phyloP scores from a whole-genome alignment of 2,329 filamentous ascomycete species.

The Alternaria tenuissima region DNA sequence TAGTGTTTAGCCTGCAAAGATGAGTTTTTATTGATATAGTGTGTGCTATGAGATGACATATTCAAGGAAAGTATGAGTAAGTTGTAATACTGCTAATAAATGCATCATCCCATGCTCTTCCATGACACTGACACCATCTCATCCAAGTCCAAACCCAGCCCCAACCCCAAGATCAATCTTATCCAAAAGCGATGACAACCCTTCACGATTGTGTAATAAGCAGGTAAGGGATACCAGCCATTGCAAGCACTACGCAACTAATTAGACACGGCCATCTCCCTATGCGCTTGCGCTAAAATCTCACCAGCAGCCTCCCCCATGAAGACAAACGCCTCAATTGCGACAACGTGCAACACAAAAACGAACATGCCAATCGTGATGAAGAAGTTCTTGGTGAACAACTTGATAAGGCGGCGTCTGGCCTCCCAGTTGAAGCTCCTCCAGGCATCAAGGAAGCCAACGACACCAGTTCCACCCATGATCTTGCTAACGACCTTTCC shows the following conservation, averaged over 20 bases:
- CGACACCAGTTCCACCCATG: constrained; percentile 74
- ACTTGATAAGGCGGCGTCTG: constrained; percentile 75
- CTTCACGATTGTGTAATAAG: neutral
- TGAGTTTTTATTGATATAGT: neutral
- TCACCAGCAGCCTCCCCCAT: constrained; percentile 48
- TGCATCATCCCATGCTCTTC: neutral
- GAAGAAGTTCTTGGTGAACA: constrained; percentile 75
- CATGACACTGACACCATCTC: neutral
- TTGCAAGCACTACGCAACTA: neutral
- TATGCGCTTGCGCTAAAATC: constrained; percentile 26
- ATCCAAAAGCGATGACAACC: neutral
- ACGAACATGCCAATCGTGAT: constrained; percentile 60
- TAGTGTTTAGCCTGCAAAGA: neutral
- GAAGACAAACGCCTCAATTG: constrained; percentile 62
- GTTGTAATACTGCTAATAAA: neutral
- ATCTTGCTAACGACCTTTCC: constrained; percentile 79
- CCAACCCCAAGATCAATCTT: neutral
- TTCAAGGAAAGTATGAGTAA: neutral
- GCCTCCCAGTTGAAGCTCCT: constrained; percentile 76
- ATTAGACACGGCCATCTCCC: constrained; percentile 15
- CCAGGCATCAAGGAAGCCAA: constrained; percentile 80
- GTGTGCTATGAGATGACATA: neutral
- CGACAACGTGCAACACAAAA: constrained; percentile 59
- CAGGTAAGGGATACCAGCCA: neutral
- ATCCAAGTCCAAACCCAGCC: neutral